These are phyloP conservation scores for Solanum dulcamara DNA, from an alignment of 257 asterid species.

Conservation along the genomic window DNA sequence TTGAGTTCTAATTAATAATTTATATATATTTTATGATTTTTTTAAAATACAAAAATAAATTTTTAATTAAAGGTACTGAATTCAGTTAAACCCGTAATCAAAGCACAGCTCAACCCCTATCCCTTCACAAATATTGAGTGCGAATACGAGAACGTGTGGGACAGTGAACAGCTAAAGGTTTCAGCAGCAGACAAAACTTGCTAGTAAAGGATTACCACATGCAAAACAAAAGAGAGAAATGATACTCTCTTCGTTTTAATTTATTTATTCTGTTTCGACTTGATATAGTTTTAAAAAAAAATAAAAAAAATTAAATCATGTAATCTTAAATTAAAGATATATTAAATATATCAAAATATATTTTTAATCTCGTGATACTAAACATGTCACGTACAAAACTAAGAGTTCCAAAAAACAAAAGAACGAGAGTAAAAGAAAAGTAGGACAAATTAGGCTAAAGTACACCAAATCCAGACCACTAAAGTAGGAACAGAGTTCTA, in stretches of 20 bases:
- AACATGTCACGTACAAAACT: too few species aligned
- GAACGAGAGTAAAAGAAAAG: too few species aligned
- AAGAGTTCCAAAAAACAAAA: too few species aligned
- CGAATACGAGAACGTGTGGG: neutral
- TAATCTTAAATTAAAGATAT: neutral
- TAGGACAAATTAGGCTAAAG: neutral
- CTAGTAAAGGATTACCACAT: neutral
- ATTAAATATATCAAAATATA: neutral
- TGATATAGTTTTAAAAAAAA: neutral
- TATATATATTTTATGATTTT: neutral
- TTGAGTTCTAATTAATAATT: neutral
- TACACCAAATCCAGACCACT: neutral
- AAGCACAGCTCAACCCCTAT: neutral
- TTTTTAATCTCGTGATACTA: neutral
- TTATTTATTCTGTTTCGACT: neutral
- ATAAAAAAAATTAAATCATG: neutral
- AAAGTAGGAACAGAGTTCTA: neutral
- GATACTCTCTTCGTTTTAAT: neutral
- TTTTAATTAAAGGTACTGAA: accelerated
- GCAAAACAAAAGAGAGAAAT: neutral
- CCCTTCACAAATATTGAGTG: neutral
- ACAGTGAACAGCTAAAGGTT: neutral
- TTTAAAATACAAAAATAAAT: neutral
- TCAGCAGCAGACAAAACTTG: neutral
- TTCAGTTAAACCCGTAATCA: neutral